Conservation (phyloP, 352 stramenopile species). For the Phytophthora rubi region DNA sequence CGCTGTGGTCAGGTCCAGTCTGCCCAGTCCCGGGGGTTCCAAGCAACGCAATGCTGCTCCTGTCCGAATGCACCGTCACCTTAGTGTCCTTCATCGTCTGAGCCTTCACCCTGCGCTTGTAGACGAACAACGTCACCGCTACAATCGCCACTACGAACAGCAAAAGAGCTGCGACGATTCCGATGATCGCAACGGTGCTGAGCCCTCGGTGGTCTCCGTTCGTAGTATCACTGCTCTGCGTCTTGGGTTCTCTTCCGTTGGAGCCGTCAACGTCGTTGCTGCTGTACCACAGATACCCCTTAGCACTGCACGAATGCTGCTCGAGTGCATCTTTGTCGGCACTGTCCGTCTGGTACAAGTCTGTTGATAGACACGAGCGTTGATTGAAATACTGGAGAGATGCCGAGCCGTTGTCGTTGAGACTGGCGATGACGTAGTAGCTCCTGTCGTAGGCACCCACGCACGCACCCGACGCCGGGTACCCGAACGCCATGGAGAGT, state of each 20-base stretch:
- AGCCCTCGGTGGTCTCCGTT: not conserved
- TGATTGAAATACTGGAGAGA: constrained; percentile 23
- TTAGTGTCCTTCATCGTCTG: constrained; percentile 23
- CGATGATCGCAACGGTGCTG: constrained; percentile 10
- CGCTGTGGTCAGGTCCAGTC: constrained; percentile 1
- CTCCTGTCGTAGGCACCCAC: constrained; percentile 32
- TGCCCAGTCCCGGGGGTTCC: constrained; percentile 19
- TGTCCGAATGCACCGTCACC: constrained; percentile 17
- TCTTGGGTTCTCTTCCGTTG: constrained; percentile 5
- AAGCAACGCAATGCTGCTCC: constrained; percentile 23
- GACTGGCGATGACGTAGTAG: constrained; percentile 33
- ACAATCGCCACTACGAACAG: constrained; percentile 26
- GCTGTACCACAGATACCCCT: constrained; percentile 32
- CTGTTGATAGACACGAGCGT: constrained; percentile 9
- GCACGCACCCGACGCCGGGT: constrained; percentile 28
- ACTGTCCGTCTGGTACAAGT: constrained; percentile 19
- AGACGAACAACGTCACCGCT: constrained; percentile 24
- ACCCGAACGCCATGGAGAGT: constrained; percentile 31
- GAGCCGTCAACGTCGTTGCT: constrained; percentile 25
- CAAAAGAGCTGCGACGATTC: constrained; percentile 2
- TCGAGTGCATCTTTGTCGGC: constrained; percentile 18
- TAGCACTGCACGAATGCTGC: constrained; percentile 21
- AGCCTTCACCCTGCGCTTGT: constrained; percentile 23
- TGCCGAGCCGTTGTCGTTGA: constrained; percentile 31
- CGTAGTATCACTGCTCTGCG: not conserved